Percentiles rank a stretch among this genome's conserved stretches.
These are phyloP conservation scores for Penicillium robsamsonii DNA, from an alignment of 495 filamentous ascomycete species.

Conservation along the genomic window DNA sequence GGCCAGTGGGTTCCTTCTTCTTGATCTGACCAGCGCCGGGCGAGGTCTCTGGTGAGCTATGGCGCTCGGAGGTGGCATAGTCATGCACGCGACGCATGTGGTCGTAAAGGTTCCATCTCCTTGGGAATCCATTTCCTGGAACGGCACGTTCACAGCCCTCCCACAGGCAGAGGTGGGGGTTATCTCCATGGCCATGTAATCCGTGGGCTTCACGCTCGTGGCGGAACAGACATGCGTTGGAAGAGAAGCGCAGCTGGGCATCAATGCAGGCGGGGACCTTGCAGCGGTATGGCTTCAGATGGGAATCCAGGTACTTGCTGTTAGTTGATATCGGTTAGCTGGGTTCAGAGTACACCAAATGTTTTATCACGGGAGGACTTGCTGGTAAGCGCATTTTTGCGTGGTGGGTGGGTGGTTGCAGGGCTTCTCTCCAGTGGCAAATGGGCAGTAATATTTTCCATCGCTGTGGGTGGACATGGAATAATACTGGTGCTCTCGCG, in stretches of 20 bases:
- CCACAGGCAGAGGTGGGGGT: conserved; percentile 82
- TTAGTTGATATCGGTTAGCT: conserved; percentile 34
- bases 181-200: conserved; percentile 90
- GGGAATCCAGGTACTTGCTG: conserved; percentile 94
- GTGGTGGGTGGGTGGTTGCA: conserved; percentile 85
- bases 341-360: conserved; percentile 2
- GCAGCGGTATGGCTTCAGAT: conserved; percentile 91
- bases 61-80: conserved; percentile 55
- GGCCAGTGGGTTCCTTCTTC: conserved; percentile 43
- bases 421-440: conserved; percentile 61
- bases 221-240: conserved; percentile 89
- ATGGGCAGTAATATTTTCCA: conserved; percentile 89
- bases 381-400: conserved; percentile 98
- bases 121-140: conserved; percentile 80
- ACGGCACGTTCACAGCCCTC: conserved; percentile 78
- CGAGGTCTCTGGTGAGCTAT: conserved; percentile 46
- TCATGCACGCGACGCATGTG: conserved; percentile 94
- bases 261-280: conserved; percentile 75
- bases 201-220: conserved; percentile 93
- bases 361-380: conserved; percentile 40
- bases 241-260: conserved; percentile 72
- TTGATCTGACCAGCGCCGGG: conserved; percentile 32
- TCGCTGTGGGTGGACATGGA: conserved; percentile 65
- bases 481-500: conserved; percentile 77
- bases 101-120: conserved; percentile 90